Percentiles rank a stretch among this genome's conserved stretches.
Evolutionary conservation across 1,139 yeast species (phyloP).

Genomic region (Chernovozyma sophiae-reginae): DNA sequence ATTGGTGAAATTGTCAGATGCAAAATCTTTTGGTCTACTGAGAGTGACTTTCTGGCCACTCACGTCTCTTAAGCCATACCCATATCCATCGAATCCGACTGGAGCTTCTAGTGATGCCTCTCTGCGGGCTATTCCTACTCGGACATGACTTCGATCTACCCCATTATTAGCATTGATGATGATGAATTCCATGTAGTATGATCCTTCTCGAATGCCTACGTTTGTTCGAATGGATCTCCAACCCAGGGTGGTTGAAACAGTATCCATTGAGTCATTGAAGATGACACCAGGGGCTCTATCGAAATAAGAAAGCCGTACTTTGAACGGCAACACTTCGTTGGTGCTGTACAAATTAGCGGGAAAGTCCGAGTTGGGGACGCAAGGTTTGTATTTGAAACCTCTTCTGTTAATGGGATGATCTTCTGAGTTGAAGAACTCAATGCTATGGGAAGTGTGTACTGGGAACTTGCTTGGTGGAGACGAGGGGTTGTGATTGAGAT

Average conservation of each 20-base stretch:
- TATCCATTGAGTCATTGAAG: slow-evolving; percentile 37
- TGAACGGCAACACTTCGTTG: slow-evolving; percentile 68
- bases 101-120: slow-evolving; percentile 95
- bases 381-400: slow-evolving; percentile 78
- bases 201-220: slow-evolving; percentile 74
- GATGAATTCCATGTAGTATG: slow-evolving; percentile 72
- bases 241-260: slow-evolving; percentile 59
- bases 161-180: slow-evolving; percentile 45
- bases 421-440: slow-evolving; percentile 48
- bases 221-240: slow-evolving; percentile 81
- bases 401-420: slow-evolving; percentile 78
- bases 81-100: slow-evolving; percentile 91
- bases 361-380: slow-evolving; percentile 67
- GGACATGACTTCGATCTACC: slow-evolving; percentile 50
- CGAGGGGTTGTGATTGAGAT: slow-evolving; percentile 13
- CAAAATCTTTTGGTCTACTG: slow-evolving; percentile 59
- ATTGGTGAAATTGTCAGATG: slow-evolving; percentile 41
- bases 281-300: slow-evolving; percentile 67
- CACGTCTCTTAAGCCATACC: slow-evolving; percentile 83
- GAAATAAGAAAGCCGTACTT: slow-evolving; percentile 60
- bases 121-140: slow-evolving; percentile 77
- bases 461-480: slow-evolving; percentile 1
- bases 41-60: slow-evolving; percentile 77
- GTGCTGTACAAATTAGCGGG: slow-evolving; percentile 63
- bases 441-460: slow-evolving; percentile 9